Evolutionary conservation across 1,284 basidiomycete genomes (phyloP), one percentile per base, ranked within the genome.

Genomic region (Veloporphyrellus conicus): DNA sequence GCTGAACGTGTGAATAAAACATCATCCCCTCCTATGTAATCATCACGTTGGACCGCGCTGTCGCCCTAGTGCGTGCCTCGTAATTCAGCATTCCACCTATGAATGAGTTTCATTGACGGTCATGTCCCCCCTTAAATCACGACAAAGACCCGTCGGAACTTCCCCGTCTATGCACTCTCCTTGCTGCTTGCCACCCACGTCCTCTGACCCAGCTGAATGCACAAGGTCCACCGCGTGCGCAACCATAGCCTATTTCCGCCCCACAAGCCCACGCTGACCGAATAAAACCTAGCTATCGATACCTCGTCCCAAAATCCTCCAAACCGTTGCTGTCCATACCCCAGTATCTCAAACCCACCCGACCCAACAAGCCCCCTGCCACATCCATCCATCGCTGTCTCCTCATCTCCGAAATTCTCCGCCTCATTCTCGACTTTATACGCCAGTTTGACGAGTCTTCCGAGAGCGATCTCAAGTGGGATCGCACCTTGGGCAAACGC

Each of bases 331-430:
- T 55, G 3, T 41, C 48, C 7, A n/a, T 54, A 14, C 41, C 37
- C 1, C 37, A 49, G 1, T 40, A 12, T 2, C 3, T 53, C 16
- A 53, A 9, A 18, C 27, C 11, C 7, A 34, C 20, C 6, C 25
- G 48, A 18, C 36, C 25, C 4, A 4, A 23, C 31, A 46, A 36
- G 11, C 9, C 19, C 7, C 19, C 15, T 3, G 14, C 18, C 8
- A 41, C 35, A 1, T 41, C 48, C 34, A 53, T 64, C 22, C 61
- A 59, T 32, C 54, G 45, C 1, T 62, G 58, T 29, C 54, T 67
- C 9, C 51, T 60, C 33, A 19, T 63, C 14, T 43, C 53, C 0
- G 63, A 63, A 38, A 61, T 63, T 2, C n/a, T 62, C 3, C 38
- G 20, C 6, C 48, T 62, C 23, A 57, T 65, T 20, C 54, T 67